These are phyloP conservation scores for Ophiostoma populinum DNA, from an alignment of 2,329 filamentous ascomycete genomes.

Conservation along the genomic window DNA sequence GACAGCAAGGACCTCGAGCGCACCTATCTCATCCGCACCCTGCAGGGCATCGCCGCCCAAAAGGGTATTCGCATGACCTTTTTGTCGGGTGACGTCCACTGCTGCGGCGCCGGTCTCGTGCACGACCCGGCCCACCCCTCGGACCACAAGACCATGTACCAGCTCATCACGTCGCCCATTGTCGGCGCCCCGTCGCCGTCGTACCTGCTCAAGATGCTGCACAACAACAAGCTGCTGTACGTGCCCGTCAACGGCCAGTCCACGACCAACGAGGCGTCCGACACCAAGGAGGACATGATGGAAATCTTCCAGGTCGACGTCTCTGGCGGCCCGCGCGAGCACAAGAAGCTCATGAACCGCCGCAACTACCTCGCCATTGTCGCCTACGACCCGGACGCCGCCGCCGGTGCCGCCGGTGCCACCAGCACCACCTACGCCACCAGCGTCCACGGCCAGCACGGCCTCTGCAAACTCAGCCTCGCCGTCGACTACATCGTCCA, in stretches of 20 bases:
- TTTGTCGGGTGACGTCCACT: slow-evolving; percentile 81
- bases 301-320: slow-evolving; percentile 96
- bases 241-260: slow-evolving; percentile 74
- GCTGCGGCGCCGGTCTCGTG: slow-evolving; percentile 78
- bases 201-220: slow-evolving; percentile 87
- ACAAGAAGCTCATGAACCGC: slow-evolving; percentile 83
- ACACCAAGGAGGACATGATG: slow-evolving; percentile 99
- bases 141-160: slow-evolving; percentile 99
- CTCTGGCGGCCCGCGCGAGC: slow-evolving; percentile 62
- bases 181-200: slow-evolving; percentile 73
- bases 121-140: slow-evolving; percentile 83
- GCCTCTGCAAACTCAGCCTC: slow-evolving; percentile 56
- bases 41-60: slow-evolving; percentile 88
- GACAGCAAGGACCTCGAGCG: slow-evolving; percentile 94
- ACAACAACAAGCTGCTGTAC: slow-evolving; percentile 85
- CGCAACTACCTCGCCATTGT: slow-evolving; percentile 87
- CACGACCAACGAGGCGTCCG: slow-evolving; percentile 55
- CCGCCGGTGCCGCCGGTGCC: slow-evolving; percentile 24
- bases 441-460: slow-evolving; percentile 17
- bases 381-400: slow-evolving; percentile 78
- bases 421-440: slow-evolving; percentile 15
- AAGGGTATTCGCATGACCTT: slow-evolving; percentile 96
- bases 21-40: slow-evolving; percentile 87
- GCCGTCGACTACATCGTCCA: slow-evolving; percentile 96
- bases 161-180: slow-evolving; percentile 75